A percentile compares a stretch with the other conserved stretches of the same genome.
These are phyloP conservation scores for Mortierella sp. DNA, from an alignment of 371 early-diverging fungal genomes.

Conservation along the genomic window DNA sequence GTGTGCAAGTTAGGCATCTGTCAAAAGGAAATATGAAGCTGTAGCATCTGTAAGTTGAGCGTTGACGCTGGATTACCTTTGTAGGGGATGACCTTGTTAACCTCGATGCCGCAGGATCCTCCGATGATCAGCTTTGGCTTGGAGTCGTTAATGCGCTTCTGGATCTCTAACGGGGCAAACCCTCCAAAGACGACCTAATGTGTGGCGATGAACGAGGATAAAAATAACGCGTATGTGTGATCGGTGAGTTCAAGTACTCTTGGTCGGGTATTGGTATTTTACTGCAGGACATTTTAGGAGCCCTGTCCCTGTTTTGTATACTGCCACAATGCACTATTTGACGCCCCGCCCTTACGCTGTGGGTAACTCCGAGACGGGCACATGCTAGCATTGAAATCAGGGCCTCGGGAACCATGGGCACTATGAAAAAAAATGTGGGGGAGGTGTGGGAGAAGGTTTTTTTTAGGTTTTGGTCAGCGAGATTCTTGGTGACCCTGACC, in stretches of 20 bases:
- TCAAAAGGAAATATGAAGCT: background rate
- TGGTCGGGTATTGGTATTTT: background rate
- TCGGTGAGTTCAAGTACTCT: background rate
- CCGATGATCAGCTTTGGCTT: constrained; percentile 81
- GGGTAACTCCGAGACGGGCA: constrained; percentile 91
- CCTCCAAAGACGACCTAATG: constrained; percentile 75
- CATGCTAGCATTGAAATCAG: constrained; percentile 92
- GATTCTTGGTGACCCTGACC: background rate
- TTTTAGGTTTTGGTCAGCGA: background rate
- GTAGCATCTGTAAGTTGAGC: background rate
- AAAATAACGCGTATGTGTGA: background rate
- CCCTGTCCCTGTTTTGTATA: too few species aligned
- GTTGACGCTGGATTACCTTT: constrained; percentile 60
- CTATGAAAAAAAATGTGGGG: constrained; percentile 12
- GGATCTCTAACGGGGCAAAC: constrained; percentile 84
- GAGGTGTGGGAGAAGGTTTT: background rate
- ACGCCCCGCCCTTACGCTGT: constrained; percentile 72
- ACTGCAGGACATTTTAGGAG: too few species aligned
- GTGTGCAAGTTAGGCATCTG: background rate
- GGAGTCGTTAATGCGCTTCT: constrained; percentile 86
- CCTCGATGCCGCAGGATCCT: constrained; percentile 87
- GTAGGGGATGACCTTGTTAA: constrained; percentile 72
- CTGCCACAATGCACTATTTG: constrained; percentile 25
- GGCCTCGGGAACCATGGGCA: constrained; percentile 94
- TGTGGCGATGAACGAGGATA: background rate